Evolutionary conservation across 495 filamentous ascomycete species (phyloP).

Genomic region (Podospora sp.): DNA sequence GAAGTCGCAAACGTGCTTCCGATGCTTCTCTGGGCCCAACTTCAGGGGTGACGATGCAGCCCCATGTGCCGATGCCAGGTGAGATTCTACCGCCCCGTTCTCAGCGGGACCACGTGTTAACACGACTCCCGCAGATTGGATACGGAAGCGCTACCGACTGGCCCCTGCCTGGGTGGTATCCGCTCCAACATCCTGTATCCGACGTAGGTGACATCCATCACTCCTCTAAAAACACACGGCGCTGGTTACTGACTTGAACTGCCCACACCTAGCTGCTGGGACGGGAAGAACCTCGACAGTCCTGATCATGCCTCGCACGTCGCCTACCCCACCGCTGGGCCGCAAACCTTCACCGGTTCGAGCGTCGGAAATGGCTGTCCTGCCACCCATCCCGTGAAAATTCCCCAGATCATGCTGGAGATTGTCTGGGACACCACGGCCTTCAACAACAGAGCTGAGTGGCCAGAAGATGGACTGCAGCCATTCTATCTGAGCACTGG

Average conservation of each 20-base stretch:
- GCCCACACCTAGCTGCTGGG: conserved; percentile 42
- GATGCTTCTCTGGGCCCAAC: conserved; percentile 43
- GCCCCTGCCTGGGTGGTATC: conserved; percentile 41
- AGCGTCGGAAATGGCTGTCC: conserved; percentile 17
- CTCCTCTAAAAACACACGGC: too few relatives aligned
- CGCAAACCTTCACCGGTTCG: conserved; percentile 25
- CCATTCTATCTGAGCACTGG: conserved; percentile 22
- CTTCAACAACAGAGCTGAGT: conserved; percentile 26
- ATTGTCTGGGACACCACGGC: conserved; percentile 27
- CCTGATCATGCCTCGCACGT: conserved; percentile 46
- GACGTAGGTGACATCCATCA: conserved; percentile 23
- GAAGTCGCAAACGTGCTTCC: conserved; percentile 24
- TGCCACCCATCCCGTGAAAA: conserved; percentile 23
- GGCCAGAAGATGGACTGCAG: conserved; percentile 22
- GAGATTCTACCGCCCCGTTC: neutral
- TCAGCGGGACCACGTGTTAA: neutral
- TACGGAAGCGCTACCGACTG: conserved; percentile 19
- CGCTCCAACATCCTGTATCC: conserved; percentile 49
- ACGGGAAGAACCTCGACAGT: conserved; percentile 31
- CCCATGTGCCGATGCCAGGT: conserved; percentile 12
- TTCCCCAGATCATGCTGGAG: conserved; percentile 27
- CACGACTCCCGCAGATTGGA: neutral
- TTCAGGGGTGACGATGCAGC: conserved; percentile 22
- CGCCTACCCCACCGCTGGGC: conserved; percentile 35
- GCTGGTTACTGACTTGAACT: neutral